Evolutionary conservation across 2,329 filamentous ascomycete genomes (phyloP).

Genomic region (Fusarium graminum): DNA sequence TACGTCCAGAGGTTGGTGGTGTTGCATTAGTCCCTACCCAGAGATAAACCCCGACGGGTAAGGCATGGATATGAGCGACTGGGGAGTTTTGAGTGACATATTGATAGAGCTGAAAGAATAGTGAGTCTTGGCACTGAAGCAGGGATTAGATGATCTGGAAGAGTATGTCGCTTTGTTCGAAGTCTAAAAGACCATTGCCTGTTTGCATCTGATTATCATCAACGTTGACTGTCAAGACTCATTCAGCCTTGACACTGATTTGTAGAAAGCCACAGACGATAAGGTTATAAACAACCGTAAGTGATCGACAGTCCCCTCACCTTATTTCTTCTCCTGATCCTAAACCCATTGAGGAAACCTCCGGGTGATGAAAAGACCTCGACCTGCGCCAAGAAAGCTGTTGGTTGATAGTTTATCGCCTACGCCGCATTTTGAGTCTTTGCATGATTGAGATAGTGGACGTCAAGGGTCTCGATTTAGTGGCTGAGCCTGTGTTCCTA

Average conservation of each 20-base stretch:
- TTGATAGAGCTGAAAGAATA: conserved; percentile 12
- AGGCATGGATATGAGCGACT: not conserved
- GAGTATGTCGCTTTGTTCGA: too few relatives aligned
- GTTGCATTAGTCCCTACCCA: not conserved
- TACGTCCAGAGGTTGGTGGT: not conserved
- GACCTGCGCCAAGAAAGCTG: conserved; percentile 9
- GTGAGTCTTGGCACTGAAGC: conserved; percentile 13
- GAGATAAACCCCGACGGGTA: conserved; percentile 4
- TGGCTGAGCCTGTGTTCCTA: conserved; percentile 28
- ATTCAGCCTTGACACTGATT: too few relatives aligned
- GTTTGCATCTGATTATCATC: too few relatives aligned
- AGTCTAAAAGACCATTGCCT: too few relatives aligned
- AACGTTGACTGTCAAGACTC: too few relatives aligned
- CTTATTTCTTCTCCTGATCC: not conserved
- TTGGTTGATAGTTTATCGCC: conserved; percentile 1
- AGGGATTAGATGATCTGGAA: conserved; percentile 3
- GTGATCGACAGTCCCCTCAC: too few relatives aligned
- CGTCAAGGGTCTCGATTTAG: conserved; percentile 14
- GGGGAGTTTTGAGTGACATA: conserved; percentile 23
- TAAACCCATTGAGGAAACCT: conserved; percentile 7
- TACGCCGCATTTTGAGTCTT: conserved; percentile 51
- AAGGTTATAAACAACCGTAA: too few relatives aligned
- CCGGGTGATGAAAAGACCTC: conserved; percentile 1
- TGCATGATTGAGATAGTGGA: conserved; percentile 58
- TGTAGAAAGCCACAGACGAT: too few relatives aligned